Evolutionary conservation across 805 yeast genomes (phyloP).

Genomic region (Pichia membranifaciens): DNA sequence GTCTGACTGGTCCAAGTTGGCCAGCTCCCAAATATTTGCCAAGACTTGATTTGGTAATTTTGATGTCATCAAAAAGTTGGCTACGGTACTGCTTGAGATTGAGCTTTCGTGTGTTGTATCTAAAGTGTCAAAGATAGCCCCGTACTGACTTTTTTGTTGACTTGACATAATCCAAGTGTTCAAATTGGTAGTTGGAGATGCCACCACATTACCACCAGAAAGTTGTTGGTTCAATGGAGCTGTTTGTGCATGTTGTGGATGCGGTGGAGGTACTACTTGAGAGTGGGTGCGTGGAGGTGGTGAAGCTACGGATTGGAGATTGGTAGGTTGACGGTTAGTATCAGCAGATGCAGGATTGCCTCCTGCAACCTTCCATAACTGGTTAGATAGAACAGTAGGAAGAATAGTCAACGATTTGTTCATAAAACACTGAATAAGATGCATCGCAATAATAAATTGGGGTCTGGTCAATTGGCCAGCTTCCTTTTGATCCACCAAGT

Average conservation of each 20-base stretch:
- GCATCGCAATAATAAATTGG: conserved; percentile 92
- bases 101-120: conserved; percentile 61
- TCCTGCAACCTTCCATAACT: conserved; percentile 30
- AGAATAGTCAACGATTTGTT: conserved; percentile 50
- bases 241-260: not conserved
- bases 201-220: conserved; percentile 8
- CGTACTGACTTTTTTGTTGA: conserved; percentile 71
- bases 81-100: conserved; percentile 75
- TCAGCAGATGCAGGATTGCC: conserved; percentile 1
- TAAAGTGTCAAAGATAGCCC: conserved; percentile 68
- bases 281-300: conserved; percentile 9
- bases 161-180: conserved; percentile 58
- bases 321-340: conserved; percentile 14
- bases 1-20: conserved; percentile 85
- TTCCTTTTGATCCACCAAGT: conserved; percentile 70
- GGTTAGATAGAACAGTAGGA: conserved; percentile 30
- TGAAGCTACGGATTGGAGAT: conserved; percentile 15
- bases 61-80: conserved; percentile 82
- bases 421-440: conserved; percentile 76
- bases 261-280: not conserved
- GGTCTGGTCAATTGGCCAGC: conserved; percentile 66
- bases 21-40: conserved; percentile 90
- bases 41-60: conserved; percentile 76
- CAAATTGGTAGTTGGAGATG: conserved; percentile 19
- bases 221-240: conserved; percentile 11